These are phyloP conservation scores for Cynanchum wilfordii DNA, from an alignment of 257 asterid species.

Conservation along the genomic window DNA sequence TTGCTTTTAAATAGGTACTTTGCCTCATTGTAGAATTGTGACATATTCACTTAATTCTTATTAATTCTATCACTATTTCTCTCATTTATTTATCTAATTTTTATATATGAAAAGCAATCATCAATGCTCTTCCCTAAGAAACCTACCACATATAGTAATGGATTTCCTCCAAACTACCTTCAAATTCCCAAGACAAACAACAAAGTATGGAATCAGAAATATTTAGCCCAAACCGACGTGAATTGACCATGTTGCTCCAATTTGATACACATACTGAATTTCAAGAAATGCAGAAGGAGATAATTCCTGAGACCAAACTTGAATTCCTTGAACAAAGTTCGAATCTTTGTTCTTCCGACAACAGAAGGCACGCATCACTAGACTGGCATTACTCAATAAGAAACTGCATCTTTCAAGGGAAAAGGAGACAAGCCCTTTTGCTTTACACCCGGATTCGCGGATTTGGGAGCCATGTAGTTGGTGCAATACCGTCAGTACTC, in stretches of 20 bases:
- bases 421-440: slow-evolving; percentile 44
- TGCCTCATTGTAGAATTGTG: too few relatives aligned
- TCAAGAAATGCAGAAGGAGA: neutral
- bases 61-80: too few relatives aligned
- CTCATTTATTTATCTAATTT: too few relatives aligned
- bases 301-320: neutral
- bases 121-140: neutral
- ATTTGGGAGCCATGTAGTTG: slow-evolving; percentile 23
- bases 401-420: slow-evolving; percentile 37
- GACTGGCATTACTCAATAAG: slow-evolving; percentile 35
- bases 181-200: neutral
- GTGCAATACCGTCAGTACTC: slow-evolving; percentile 54
- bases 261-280: neutral
- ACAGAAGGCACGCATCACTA: slow-evolving; percentile 18
- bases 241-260: slow-evolving; percentile 1
- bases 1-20: too few relatives aligned
- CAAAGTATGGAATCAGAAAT: neutral
- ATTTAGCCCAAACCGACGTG: neutral
- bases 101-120: too few relatives aligned
- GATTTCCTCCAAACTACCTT: slow-evolving; percentile 2
- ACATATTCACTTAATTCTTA: too few relatives aligned
- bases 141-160: neutral
- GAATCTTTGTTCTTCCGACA: slow-evolving; percentile 8
- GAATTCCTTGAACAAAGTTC: slow-evolving; percentile 1
- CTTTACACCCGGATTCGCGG: slow-evolving; percentile 41